These are phyloP conservation scores for Thraustochytrium striatum DNA, from an alignment of 352 stramenopile species.

Conservation along the genomic window DNA sequence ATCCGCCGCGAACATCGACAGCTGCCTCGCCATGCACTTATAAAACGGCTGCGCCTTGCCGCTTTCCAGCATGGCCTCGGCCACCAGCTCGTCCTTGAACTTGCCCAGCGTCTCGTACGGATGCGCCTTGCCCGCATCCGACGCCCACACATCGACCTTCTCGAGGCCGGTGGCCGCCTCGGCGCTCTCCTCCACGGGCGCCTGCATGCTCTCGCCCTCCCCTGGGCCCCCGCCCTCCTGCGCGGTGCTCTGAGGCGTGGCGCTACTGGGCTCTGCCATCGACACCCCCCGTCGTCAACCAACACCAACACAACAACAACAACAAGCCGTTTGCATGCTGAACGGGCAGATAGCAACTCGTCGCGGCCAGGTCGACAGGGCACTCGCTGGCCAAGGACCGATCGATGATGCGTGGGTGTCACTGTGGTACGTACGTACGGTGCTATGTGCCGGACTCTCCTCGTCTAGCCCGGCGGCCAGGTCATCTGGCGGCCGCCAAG, in stretches of 20 bases:
- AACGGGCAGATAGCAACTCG: too few relatives aligned
- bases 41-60: too few relatives aligned
- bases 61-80: background rate
- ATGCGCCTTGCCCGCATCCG: background rate
- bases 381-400: too few relatives aligned
- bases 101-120: background rate
- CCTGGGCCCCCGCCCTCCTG: background rate
- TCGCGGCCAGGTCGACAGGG: too few relatives aligned
- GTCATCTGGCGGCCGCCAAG: slow-evolving; percentile 85
- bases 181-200: background rate
- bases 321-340: too few relatives aligned
- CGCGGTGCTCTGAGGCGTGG: too few relatives aligned
- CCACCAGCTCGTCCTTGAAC: background rate
- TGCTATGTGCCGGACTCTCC: too few relatives aligned
- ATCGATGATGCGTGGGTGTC: too few relatives aligned
- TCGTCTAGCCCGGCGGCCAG: slow-evolving; percentile 86
- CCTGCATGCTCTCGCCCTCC: slow-evolving; percentile 18
- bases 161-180: background rate
- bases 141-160: background rate
- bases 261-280: too few relatives aligned
- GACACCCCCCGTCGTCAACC: too few relatives aligned
- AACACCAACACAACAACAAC: too few relatives aligned
- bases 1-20: slow-evolving; percentile 65
- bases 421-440: too few relatives aligned
- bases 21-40: slow-evolving; percentile 23